Base-by-base conservation (phyloP, 2,329 filamentous ascomycete genomes). In the Aureobasidium zeae region DNA sequence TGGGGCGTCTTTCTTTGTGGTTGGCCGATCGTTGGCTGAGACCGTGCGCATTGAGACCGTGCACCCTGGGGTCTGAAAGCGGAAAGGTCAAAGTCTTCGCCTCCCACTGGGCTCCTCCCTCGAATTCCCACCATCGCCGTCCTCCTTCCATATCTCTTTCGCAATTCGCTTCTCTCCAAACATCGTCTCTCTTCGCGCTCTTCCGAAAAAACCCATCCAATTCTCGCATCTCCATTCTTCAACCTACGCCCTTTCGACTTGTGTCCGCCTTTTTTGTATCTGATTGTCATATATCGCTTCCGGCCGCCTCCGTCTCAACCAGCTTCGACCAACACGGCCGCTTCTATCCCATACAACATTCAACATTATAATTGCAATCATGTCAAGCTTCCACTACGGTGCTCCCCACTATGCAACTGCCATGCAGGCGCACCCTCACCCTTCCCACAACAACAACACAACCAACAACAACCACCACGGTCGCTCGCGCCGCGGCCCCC, bases 401-500 rank as follows among this genome's bases (percentile, higher is more conserved):
- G 64, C 61, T 34, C 65, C 65, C 43, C 63, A 68, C 53, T 68
- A 70, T 54, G 30, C 55, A 60, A 69, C 50, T 64, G 46, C 70
- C 45, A 66, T 72, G 46, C 71, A 69, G 55, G 70, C 66, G 30
- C 64, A 73, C 48, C 71, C 70, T 55, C 70, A 67, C 28, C 65
- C 74, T 57, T 73, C 80, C 51, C 83, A 91, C 69, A n/a, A n/a
- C n/a, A n/a, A n/a, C n/a, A n/a, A n/a, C n/a, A n/a, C n/a, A n/a
- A n/a, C n/a, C n/a, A n/a, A n/a, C n/a, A n/a, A n/a, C n/a, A 82
- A 76, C 64, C 82, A 89, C 67, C 83, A 91, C 58, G 83, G 85
- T 57, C 86, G 89, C 58, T 88, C 84, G 63, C 83, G 89, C 58
- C 78, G 89, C 60, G 84, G 82, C 31, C 84, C 87, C 48, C 79